Evolutionary conservation across 1,284 basidiomycete genomes (phyloP), one percentile per base, ranked within the genome.

Genomic region (Trichosporon sp.): DNA sequence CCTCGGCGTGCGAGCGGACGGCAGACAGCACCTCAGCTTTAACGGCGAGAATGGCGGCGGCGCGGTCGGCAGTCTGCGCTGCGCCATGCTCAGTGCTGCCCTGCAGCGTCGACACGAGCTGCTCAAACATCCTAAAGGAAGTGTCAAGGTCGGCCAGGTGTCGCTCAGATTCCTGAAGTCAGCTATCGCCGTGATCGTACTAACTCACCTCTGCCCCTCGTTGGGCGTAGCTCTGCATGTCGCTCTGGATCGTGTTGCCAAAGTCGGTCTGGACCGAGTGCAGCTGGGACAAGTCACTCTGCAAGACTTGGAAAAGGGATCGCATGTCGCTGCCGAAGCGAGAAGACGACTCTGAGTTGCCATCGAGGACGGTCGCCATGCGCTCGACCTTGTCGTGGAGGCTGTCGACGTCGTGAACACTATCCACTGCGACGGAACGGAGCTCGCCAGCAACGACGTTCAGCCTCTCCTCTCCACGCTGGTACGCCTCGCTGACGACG

Each of bases 371-470:
- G 26, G 85, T 82, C n/a, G 89, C 85, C 79, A 93, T 94, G 71
- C 94, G 90, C 63, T 92, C 90, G 54, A 97, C 87, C 85, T 97
- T 97, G 68, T 90, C 89, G 75, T 94, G 93, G 11, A 97, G 84
- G 0, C 89, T 89, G 4, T 86, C 86, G 19, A 96, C 86, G 79
- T 97, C 93, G 11, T 85, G 86, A 21, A 92, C 85, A 75, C 90
- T 91, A 74, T 93, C 88, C 21, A 87, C 84, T 0, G 90, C 89
- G 11, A 91, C 88, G 51, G 86, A 85, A 78, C 89, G 92, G 71
- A 97, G 84, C 4, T 88, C 88, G 26, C 79, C 83, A 0, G 95
- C 94, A 2, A 96, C 88, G 8, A 83, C 84, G 77, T 96, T 88
- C 65, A 98, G 83, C 65, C 85, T 84, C 38, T 84, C 85, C 84